Percentiles rank a stretch among this genome's conserved stretches.
These are phyloP conservation scores for Lepidium didymum DNA, from an alignment of 345 rosid species.

Conservation along the genomic window DNA sequence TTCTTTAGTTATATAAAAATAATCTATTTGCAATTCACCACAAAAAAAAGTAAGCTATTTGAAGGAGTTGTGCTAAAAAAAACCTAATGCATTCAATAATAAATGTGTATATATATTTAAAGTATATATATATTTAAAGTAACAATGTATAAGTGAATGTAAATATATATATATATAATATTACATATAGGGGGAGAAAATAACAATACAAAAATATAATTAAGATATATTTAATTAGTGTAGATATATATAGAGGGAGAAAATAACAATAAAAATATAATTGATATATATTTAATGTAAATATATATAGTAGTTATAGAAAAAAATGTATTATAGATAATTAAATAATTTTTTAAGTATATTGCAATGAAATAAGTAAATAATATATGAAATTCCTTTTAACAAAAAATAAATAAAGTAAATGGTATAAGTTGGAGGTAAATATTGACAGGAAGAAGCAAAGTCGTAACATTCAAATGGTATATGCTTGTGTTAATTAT, in stretches of 20 bases:
- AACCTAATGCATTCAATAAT: not conserved
- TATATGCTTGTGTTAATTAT: not conserved
- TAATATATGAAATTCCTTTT: too few species aligned
- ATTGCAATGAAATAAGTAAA: not conserved
- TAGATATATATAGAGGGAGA: not conserved
- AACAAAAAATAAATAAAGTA: too few species aligned
- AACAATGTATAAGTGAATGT: too few species aligned
- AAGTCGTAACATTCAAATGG: slow-evolving; percentile 11
- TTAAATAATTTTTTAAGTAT: not conserved
- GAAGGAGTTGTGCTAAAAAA: not conserved
- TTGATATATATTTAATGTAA: not conserved
- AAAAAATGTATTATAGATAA: not conserved
- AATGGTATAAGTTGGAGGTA: not conserved
- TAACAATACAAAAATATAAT: too few species aligned
- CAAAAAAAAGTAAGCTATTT: not conserved
- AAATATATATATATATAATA: too few species aligned
- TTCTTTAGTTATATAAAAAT: not conserved
- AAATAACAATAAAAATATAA: too few species aligned
- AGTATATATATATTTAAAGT: too few species aligned
- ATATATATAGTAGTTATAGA: not conserved
- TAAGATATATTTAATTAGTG: too few species aligned
- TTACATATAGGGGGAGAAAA: too few species aligned
- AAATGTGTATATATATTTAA: too few species aligned
- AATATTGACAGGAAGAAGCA: slow-evolving; percentile 14
- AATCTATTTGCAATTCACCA: too few species aligned